Percentiles rank a stretch among this genome's conserved stretches.
Evolutionary conservation across 2,329 filamentous ascomycete species (phyloP).

Genomic region (Metarhizium anisopliae): DNA sequence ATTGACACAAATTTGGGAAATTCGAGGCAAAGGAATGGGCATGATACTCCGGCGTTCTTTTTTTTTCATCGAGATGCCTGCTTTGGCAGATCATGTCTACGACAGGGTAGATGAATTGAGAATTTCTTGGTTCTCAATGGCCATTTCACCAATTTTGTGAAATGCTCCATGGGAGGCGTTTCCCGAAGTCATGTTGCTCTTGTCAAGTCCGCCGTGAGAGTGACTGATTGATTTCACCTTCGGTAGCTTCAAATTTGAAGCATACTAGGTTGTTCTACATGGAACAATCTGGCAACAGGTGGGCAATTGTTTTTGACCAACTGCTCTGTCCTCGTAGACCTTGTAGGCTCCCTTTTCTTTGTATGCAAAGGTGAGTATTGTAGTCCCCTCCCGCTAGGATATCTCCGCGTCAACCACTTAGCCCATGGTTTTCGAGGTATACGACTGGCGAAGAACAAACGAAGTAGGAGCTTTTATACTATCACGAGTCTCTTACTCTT

Average conservation of each 20-base stretch:
- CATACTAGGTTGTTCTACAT: background rate
- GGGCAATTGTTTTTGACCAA: background rate
- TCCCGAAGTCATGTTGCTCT: conserved; percentile 50
- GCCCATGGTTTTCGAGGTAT: conserved; percentile 79
- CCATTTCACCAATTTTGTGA: conserved; percentile 59
- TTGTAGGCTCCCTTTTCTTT: background rate
- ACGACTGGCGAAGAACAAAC: conserved; percentile 82
- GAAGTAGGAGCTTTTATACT: conserved; percentile 30
- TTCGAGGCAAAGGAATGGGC: conserved; percentile 9
- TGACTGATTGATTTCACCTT: background rate
- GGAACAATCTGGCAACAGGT: background rate
- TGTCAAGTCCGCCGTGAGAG: conserved; percentile 1
- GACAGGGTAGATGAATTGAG: conserved; percentile 34
- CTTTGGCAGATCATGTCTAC: conserved; percentile 19
- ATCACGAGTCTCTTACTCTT: conserved; percentile 50
- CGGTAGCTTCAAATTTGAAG: background rate
- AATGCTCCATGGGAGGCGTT: conserved; percentile 67
- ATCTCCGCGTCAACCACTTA: conserved; percentile 76
- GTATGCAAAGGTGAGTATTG: background rate
- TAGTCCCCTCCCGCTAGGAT: conserved; percentile 55
- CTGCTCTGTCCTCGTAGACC: background rate
- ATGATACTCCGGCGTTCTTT: conserved; percentile 28
- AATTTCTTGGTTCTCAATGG: conserved; percentile 52
- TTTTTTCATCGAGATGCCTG: conserved; percentile 15
- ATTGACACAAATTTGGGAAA: conserved; percentile 12